phyloP scores from a whole-genome alignment of 768 basidiomycete genomes.

The Mrakia blollopis region DNA sequence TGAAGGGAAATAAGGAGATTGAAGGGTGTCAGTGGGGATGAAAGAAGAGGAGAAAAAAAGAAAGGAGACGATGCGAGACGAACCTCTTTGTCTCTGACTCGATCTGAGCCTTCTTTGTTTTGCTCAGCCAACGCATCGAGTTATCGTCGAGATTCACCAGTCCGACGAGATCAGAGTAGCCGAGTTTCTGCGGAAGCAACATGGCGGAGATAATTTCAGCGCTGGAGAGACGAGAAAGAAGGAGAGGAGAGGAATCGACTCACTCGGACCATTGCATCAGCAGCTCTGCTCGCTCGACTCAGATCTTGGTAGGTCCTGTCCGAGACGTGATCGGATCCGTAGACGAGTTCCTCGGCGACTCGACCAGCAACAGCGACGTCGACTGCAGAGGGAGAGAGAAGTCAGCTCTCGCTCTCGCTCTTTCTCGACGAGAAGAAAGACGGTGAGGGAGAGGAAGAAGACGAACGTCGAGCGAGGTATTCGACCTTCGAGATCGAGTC shows the following conservation, averaged over 20 bases:
- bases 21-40: background rate
- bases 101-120: conserved; percentile 25
- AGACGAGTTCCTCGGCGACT: conserved; percentile 90
- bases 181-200: conserved; percentile 7
- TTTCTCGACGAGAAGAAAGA: too few relatives aligned
- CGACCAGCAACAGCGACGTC: conserved; percentile 93
- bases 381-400: conserved; percentile 46
- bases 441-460: background rate
- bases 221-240: background rate
- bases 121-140: conserved; percentile 11
- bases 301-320: conserved; percentile 29
- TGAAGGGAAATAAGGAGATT: too few relatives aligned
- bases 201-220: too few relatives aligned
- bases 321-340: conserved; percentile 70
- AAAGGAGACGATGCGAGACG: background rate
- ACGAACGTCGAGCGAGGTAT: conserved; percentile 55
- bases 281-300: conserved; percentile 6
- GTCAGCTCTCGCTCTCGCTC: too few relatives aligned
- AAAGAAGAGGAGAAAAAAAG: background rate
- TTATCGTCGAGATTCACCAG: conserved; percentile 20
- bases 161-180: conserved; percentile 21
- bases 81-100: conserved; percentile 21
- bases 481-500: conserved; percentile 66
- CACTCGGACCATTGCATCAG: conserved; percentile 16
- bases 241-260: background rate